A percentile compares a stretch with the other conserved stretches of the same genome.
These are phyloP conservation scores for Ploettnerulaceae sp. DNA, from an alignment of 2,329 filamentous ascomycete species.

Conservation along the genomic window DNA sequence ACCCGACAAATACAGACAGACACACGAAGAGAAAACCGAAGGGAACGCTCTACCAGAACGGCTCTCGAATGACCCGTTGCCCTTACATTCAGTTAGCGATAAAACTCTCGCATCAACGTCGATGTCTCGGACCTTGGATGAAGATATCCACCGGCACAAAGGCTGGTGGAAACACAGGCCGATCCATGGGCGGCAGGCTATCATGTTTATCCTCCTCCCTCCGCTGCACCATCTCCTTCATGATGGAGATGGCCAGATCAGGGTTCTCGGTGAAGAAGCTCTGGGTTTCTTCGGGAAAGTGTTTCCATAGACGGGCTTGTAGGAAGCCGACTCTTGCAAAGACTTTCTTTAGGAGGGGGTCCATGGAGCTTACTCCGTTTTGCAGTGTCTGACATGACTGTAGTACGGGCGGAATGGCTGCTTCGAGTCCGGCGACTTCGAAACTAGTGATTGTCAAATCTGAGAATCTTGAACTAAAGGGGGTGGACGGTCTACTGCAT, in stretches of 20 bases:
- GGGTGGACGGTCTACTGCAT: no score
- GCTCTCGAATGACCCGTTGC: neutral
- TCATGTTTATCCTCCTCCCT: slow-evolving; percentile 38
- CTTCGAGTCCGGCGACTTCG: slow-evolving; percentile 30
- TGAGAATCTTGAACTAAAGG: no score
- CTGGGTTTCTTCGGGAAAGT: slow-evolving; percentile 38
- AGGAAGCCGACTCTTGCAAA: slow-evolving; percentile 46
- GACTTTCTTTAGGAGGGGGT: slow-evolving; percentile 44
- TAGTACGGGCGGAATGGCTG: slow-evolving; percentile 36
- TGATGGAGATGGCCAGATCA: slow-evolving; percentile 43
- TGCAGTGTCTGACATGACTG: slow-evolving; percentile 41
- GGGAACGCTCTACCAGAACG: neutral
- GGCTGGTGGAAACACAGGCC: slow-evolving; percentile 8
- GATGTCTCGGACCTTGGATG: slow-evolving; percentile 20
- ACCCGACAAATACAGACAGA: no score
- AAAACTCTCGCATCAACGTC: slow-evolving; percentile 5
- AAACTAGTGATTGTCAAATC: slow-evolving; percentile 24
- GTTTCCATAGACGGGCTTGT: slow-evolving; percentile 42
- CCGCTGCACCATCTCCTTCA: slow-evolving; percentile 43
- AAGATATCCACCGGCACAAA: slow-evolving; percentile 15
- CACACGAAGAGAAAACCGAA: neutral
- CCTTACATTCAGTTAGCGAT: slow-evolving; percentile 3
- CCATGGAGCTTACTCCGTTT: slow-evolving; percentile 40
- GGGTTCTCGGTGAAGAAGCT: slow-evolving; percentile 42
- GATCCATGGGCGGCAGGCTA: slow-evolving; percentile 44